Conservation (phyloP, 805 yeast species). For the Candida adriatica region DNA sequence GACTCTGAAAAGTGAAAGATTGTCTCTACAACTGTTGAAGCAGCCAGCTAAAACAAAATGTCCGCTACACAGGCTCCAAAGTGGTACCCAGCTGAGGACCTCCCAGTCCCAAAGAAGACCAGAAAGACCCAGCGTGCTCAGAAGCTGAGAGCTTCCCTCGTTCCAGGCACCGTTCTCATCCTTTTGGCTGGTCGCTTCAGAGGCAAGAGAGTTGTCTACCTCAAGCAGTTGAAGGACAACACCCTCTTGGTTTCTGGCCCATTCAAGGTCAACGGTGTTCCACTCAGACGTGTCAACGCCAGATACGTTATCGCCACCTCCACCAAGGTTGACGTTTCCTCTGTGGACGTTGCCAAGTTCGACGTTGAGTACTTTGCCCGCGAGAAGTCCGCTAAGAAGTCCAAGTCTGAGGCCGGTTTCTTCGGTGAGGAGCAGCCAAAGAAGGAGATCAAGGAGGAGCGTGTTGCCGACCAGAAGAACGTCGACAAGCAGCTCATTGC, state of each 20-base stretch:
- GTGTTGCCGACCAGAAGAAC: constrained; percentile 93
- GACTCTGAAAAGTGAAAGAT: too few species aligned
- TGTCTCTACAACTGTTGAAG: constrained; percentile 3
- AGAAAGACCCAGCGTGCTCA: constrained; percentile 92
- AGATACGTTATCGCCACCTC: constrained; percentile 99
- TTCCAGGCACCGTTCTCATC: constrained; percentile 97
- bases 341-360: constrained; percentile 86
- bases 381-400: constrained; percentile 78
- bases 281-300: constrained; percentile 97
- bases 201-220: constrained; percentile 99
- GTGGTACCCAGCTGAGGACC: constrained; percentile 93
- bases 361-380: constrained; percentile 94
- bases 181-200: constrained; percentile 99
- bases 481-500: constrained; percentile 91
- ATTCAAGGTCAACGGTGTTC: constrained; percentile 99
- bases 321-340: constrained; percentile 74
- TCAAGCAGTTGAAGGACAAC: constrained; percentile 96
- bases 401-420: constrained; percentile 90
- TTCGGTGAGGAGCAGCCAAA: constrained; percentile 69
- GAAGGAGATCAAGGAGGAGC: constrained; percentile 87
- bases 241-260: constrained; percentile 97
- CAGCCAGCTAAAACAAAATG: constrained; percentile 6
- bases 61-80: constrained; percentile 53
- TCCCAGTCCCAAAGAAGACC: constrained; percentile 78
- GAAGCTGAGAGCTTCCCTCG: constrained; percentile 90